phyloP scores from a whole-genome alignment of 192 early-diverging fungal species.

The Backusella liffmaniae region DNA sequence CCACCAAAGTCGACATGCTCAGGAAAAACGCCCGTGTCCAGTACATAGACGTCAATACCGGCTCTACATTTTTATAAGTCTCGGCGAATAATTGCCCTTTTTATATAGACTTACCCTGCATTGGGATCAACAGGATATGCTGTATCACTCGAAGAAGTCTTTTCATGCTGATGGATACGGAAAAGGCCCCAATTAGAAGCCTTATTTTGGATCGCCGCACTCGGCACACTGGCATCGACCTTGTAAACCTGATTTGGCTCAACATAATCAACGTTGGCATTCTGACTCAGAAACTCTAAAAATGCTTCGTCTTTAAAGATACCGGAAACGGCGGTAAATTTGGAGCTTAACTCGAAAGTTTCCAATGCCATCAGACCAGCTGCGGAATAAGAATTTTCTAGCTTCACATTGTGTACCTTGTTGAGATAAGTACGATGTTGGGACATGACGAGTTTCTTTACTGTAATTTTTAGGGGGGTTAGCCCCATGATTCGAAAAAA shows the following conservation, averaged over 20 bases:
- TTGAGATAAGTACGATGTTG: conserved; percentile 2
- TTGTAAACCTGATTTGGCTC: conserved; percentile 25
- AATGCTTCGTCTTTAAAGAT: conserved; percentile 22
- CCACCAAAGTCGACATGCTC: conserved; percentile 51
- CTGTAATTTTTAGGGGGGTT: background rate
- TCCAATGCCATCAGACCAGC: conserved; percentile 11
- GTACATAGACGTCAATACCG: conserved; percentile 61
- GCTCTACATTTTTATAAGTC: background rate
- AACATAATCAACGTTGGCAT: conserved; percentile 22
- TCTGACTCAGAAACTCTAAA: conserved; percentile 14
- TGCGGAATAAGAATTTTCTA: background rate
- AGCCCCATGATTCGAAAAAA: background rate
- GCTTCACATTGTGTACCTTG: background rate
- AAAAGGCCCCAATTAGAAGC: conserved; percentile 49
- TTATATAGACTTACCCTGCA: conserved; percentile 46
- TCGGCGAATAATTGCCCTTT: background rate
- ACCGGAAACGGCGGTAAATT: conserved; percentile 26
- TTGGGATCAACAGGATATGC: conserved; percentile 56
- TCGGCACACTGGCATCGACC: background rate
- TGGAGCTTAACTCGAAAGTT: background rate
- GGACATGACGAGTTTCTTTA: conserved; percentile 7
- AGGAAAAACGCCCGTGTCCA: conserved; percentile 59
- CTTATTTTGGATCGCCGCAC: background rate
- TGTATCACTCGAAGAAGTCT: conserved; percentile 34
- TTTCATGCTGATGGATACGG: conserved; percentile 39